Evolutionary conservation across 805 yeast genomes (phyloP), one percentile per base, ranked within the genome.

Genomic region (Candida gorgasii): DNA sequence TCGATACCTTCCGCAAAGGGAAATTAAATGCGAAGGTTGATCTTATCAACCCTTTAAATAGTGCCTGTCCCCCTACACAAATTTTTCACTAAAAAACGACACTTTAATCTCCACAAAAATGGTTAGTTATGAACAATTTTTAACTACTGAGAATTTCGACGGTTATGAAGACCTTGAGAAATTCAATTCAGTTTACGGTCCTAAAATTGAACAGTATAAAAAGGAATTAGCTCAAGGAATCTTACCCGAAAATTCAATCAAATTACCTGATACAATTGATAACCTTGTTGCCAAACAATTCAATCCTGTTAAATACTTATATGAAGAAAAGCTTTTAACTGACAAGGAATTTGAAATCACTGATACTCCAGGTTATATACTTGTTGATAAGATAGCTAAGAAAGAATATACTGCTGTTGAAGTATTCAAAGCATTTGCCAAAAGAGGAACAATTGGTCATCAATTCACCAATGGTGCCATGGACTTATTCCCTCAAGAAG

Each of bases 401-500:
- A 70, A 72, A 4, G 59, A 63, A 35, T 59, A 59, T 43, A 48
- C 65, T 8, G 46, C 69, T 1, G 74, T 65, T 6, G 59, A 65
- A 43, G 73, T 67, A 17, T 64, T 60, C 46, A 63, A 66, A 48
- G 74, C 76, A 3, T 70, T 56, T 52, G 72, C 72, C 26, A 65
- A 65, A 40, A 61, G 75, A 53, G 73, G 67, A 9, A 57, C 63
- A 12, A 66, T 70, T 44, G 65, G 67, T 11, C 74, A 70, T 39
- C 76, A 70, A 49, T 63, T 70, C 52, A 68, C 73, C 47, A 68
- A 71, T 44, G 67, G 74, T 52, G 72, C 72, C 14, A 43, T 64
- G 56, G 71, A 66, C 44, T 51, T 64, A 40, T 80, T 84, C 54
- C 64, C 78, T 27, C 79, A 78, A 8, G 76, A 78, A 44, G 89